phyloP scores from a whole-genome alignment of 2,329 filamentous ascomycete genomes.

The Trichothecium sympodiale region DNA sequence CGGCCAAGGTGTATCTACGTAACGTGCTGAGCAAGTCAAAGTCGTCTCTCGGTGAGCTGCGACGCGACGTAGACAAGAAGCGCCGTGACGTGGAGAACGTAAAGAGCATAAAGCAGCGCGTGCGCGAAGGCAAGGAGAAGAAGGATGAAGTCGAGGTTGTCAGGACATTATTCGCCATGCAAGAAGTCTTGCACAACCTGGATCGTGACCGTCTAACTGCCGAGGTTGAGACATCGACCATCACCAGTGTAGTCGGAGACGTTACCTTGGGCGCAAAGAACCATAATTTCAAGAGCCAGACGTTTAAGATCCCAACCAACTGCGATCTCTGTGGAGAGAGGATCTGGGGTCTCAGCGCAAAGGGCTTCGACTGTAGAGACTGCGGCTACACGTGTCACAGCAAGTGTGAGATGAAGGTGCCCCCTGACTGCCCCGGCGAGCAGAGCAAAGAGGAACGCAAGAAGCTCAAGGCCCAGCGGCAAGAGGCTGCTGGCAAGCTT shows the following conservation, averaged over 20 bases:
- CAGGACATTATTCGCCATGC: constrained; percentile 68
- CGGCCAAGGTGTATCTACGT: constrained; percentile 78
- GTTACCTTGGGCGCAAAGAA: constrained; percentile 86
- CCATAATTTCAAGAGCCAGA: constrained; percentile 97
- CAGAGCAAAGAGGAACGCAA: constrained; percentile 91
- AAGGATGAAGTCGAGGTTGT: constrained; percentile 82
- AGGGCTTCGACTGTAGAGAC: constrained; percentile 91
- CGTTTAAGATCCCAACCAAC: constrained; percentile 98
- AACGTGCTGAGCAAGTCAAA: constrained; percentile 92
- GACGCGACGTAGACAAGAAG: constrained; percentile 77
- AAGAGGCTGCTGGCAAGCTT: constrained; percentile 61
- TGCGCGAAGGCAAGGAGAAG: constrained; percentile 77
- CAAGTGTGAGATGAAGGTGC: constrained; percentile 99
- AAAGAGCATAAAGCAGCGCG: constrained; percentile 60
- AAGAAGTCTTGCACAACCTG: constrained; percentile 74
- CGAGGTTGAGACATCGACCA: constrained; percentile 87
- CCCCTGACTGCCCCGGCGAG: constrained; percentile 89
- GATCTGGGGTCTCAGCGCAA: constrained; percentile 94
- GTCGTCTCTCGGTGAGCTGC: constrained; percentile 65
- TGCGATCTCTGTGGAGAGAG: constrained; percentile 94
- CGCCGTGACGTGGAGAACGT: constrained; percentile 71
- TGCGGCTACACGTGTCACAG: constrained; percentile 97
- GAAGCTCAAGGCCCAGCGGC: constrained; percentile 77
- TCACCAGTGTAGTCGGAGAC: constrained; percentile 84
- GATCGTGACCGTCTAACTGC: constrained; percentile 78